Percentiles rank a stretch among this genome's conserved stretches.
These are phyloP conservation scores for Talaromyces sp. DNA, from an alignment of 2,329 filamentous ascomycete genomes.

Conservation along the genomic window DNA sequence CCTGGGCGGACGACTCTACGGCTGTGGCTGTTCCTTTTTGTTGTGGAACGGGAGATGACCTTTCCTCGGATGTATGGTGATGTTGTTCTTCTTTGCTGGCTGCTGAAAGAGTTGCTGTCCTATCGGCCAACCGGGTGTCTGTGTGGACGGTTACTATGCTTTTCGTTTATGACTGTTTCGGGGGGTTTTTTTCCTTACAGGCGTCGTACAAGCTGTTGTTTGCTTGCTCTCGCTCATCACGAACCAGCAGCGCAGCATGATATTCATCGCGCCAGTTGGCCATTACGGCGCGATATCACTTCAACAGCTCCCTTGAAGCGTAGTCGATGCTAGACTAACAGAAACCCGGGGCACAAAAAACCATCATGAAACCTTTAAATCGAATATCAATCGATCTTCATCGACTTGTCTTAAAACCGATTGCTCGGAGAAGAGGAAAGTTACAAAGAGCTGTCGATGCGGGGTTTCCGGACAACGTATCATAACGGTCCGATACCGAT, in stretches of 20 bases:
- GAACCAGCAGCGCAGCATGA: conserved; percentile 64
- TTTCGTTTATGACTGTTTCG: not conserved
- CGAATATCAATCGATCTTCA: not conserved
- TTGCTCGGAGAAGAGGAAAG: not conserved
- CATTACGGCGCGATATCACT: conserved; percentile 34
- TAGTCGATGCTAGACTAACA: not conserved
- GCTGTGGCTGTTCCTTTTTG: not conserved
- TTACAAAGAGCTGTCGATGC: not conserved
- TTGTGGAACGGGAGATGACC: conserved; percentile 17
- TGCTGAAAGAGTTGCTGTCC: conserved; percentile 45
- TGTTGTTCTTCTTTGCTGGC: conserved; percentile 26
- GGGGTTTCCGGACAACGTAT: not conserved
- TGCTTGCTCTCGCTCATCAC: conserved; percentile 63
- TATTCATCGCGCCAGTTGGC: conserved; percentile 79
- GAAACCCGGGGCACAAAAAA: not conserved
- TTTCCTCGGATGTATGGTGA: conserved; percentile 17
- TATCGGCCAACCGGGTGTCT: conserved; percentile 64
- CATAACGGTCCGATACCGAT: not conserved
- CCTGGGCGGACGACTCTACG: not conserved
- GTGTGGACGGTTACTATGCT: conserved; percentile 9
- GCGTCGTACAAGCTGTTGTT: conserved; percentile 68
- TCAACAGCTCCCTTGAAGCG: not conserved
- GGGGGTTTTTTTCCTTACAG: conserved; percentile 51
- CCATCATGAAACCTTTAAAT: not conserved
- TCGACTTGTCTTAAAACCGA: not conserved